Base-by-base conservation (phyloP, 345 rosid species). In the Salix dunnii region DNA sequence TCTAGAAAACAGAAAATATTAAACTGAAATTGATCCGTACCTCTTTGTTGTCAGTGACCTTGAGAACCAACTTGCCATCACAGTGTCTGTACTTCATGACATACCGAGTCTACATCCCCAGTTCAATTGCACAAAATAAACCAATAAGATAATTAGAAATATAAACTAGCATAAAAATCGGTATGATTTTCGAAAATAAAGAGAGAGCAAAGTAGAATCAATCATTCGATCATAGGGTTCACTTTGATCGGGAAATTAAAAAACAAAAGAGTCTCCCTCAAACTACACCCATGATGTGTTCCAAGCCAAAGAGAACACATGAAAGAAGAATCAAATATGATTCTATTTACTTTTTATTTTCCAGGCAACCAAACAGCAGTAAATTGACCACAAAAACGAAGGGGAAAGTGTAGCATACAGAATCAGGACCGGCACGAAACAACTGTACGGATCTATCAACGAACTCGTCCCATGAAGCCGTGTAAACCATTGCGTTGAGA, bases 41-140 rank as follows among this genome's bases (percentile, higher is more conserved):
- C 96, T 96, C 96, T 82, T 87, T 92, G 89, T 96, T 90, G 80
- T 96, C 98, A 70, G 99, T 93, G 84, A 96, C 99, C 88, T 93
- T 96, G 81, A 96, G 96, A 85, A 96, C 94, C 93, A 96, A 86
- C 78, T 91, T 93, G 74, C 98, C 98, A 8, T 96, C 98, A 31
- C 97, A 90, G 77, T 93, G 97, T 70, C 99, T 81, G 81, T 91
- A 96, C 90, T 96, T 96, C 86, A 91, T 90, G 33, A 87, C 87
- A 84, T 96, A 96, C 62, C 99, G 90, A 53, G 99, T 91, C 98
- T 96, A 78, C 63, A 20, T 48, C 79, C 58, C 40, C 77, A 17
- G 67, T 70, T 64, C 28, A 11, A 62, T 33, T 25, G 6, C 49
- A 27, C 20, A 74, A 73, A 66, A 28, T 42, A 74, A 53, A 78